Evolutionary conservation across 306 rosid genomes (phyloP).

Genomic region (Comarum palustre): DNA sequence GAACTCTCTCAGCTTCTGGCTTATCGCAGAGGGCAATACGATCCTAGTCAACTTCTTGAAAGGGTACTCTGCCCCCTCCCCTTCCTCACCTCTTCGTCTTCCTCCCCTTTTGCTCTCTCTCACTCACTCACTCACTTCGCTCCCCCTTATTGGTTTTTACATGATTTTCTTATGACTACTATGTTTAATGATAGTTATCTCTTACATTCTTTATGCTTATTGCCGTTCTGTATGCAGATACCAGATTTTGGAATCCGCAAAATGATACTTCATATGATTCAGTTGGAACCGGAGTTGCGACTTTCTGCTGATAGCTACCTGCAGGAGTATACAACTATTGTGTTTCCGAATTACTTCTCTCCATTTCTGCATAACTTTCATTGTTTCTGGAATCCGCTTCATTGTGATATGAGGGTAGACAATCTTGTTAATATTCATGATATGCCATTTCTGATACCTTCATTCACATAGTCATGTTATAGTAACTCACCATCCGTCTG

Average conservation of each 20-base stretch:
- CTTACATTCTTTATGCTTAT: background rate
- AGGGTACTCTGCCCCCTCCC: conserved; percentile 51
- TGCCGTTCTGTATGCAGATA: conserved; percentile 54
- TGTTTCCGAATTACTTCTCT: conserved; percentile 81
- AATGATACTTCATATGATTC: conserved; percentile 94
- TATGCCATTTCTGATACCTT: conserved; percentile 19
- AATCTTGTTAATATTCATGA: conserved; percentile 9
- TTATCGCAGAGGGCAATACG: conserved; percentile 96
- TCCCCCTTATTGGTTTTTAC: background rate
- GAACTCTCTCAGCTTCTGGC: conserved; percentile 95
- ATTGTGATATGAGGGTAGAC: conserved; percentile 90
- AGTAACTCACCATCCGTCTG: conserved; percentile 24
- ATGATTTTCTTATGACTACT: background rate
- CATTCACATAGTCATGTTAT: conserved; percentile 16
- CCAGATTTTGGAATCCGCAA: conserved; percentile 87
- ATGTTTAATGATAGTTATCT: background rate
- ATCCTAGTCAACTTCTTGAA: conserved; percentile 90
- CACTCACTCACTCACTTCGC: background rate
- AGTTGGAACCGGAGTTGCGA: conserved; percentile 81
- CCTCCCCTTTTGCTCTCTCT: background rate
- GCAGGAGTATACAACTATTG: conserved; percentile 68
- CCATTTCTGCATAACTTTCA: conserved; percentile 89
- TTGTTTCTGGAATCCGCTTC: conserved; percentile 87
- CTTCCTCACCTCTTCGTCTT: background rate
- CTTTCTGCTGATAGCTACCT: conserved; percentile 83